Base-by-base conservation (phyloP, 352 stramenopile genomes). In the Phytophthora sp. region DNA sequence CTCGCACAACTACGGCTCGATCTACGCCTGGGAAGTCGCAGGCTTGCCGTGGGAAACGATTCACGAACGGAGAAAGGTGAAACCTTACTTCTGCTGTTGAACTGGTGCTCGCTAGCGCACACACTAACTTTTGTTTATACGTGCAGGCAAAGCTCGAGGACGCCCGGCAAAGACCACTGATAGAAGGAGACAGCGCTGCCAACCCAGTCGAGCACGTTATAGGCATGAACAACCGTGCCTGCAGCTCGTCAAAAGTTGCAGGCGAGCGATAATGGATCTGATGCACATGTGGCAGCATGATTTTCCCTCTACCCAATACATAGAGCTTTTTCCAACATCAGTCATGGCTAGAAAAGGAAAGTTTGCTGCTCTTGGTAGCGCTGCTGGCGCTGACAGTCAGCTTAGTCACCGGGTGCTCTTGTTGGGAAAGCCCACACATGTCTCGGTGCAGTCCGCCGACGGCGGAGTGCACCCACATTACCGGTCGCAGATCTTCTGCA, bases 1-100 rank as follows among this genome's bases (percentile, higher is more conserved):
- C 54, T 67, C 59, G 26, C 79, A 85, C 68, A 89, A 89, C 61
- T 89, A 87, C 62, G 77, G 68, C 17, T 87, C 80, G 20, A 75
- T 87, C 15, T 87, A 88, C 51, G 54, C 69, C 50, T 81, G 68
- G 59, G 63, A 84, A 32, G 54, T 66, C 15, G 67, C 77, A 28
- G 80, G 80, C 10, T 32, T 89, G 31, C 80, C 80, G 1, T 67
- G 61, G 28, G 55, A 84, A 32, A 65, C 77, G 26, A 72, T 74
- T 31, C 57, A 82, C 52, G 46, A 71, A 34, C 65, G 59, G 17
- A 66, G 62, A 51, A 82, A 78, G 76, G 69, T 85, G 60, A 21
- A 50, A 7, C 15, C 10, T 10, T 43, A 27, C 20, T 11, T n/a
- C n/a, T n/a, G n/a, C n/a, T n/a, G n/a, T n/a, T 32, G 28, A 11